Conservation (phyloP, 1,284 basidiomycete genomes). For the Tausonia pullulans region DNA sequence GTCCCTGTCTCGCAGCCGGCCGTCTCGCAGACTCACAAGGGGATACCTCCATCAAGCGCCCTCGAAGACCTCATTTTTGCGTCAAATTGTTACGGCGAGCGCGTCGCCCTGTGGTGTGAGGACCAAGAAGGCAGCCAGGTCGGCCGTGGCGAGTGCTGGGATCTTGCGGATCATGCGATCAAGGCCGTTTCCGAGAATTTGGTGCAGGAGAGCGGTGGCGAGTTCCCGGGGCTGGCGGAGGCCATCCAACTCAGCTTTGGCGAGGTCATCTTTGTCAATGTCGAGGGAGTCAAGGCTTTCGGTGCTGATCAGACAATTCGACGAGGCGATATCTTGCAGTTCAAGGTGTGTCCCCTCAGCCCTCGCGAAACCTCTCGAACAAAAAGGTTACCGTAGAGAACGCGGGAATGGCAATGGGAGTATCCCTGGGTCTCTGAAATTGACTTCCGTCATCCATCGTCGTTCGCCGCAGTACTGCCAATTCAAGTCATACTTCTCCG, state of each 20-base stretch:
- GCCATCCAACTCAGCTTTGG: conserved; percentile 1
- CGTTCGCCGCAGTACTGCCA: neutral
- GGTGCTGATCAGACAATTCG: neutral
- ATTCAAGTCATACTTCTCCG: neutral
- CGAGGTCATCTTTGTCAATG: conserved; percentile 3
- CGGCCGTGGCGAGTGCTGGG: conserved; percentile 8
- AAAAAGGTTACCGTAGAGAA: too few relatives aligned
- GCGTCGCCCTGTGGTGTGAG: conserved; percentile 3
- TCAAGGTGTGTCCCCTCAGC: neutral
- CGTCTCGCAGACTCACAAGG: neutral
- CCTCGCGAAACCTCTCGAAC: neutral
- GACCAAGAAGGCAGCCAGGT: neutral
- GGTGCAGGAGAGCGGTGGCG: neutral
- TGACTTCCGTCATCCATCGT: neutral
- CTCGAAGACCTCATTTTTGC: neutral
- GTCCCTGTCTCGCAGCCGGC: neutral
- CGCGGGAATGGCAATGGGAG: too few relatives aligned
- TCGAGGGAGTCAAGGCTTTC: neutral
- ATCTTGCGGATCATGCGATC: conserved; percentile 10
- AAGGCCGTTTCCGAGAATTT: conserved; percentile 2
- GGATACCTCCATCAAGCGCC: neutral
- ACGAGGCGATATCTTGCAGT: conserved; percentile 10
- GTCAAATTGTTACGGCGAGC: neutral
- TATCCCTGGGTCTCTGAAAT: neutral
- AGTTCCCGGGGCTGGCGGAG: neutral